phyloP scores from a whole-genome alignment of 305 asterid genomes.

The Fraxinus latifolia region DNA sequence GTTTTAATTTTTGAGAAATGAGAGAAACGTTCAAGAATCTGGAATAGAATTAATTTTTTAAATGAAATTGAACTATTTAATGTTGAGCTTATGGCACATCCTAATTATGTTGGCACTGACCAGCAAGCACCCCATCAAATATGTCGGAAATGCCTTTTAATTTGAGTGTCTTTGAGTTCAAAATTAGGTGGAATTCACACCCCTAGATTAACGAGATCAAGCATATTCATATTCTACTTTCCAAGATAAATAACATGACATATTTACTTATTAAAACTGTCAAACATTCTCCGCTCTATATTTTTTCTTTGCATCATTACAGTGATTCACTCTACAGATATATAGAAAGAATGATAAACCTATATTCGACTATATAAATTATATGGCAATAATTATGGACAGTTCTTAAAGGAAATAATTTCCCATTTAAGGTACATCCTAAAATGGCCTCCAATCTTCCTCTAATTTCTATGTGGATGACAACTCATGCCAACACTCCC shows the following conservation, averaged over 20 bases:
- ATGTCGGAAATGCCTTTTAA: background rate
- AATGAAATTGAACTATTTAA: background rate
- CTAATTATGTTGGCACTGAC: background rate
- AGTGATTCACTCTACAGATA: no score
- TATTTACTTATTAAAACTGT: background rate
- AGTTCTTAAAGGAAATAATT: no score
- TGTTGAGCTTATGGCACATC: background rate
- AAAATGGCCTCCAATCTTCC: no score
- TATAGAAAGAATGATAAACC: no score
- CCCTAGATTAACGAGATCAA: background rate
- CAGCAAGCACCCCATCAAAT: background rate
- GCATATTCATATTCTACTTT: background rate
- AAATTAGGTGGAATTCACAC: background rate
- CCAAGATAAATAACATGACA: background rate
- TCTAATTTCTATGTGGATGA: no score
- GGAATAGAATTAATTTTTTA: background rate
- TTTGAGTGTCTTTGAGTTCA: background rate
- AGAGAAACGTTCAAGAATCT: background rate
- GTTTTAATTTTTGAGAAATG: background rate
- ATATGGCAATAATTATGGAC: no score
- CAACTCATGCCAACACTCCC: no score
- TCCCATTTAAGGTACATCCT: no score
- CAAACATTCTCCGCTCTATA: no score
- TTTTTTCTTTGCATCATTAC: no score
- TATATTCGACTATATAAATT: no score